These are phyloP conservation scores for Primulina tabacum DNA, from an alignment of 257 asterid species.

Conservation along the genomic window DNA sequence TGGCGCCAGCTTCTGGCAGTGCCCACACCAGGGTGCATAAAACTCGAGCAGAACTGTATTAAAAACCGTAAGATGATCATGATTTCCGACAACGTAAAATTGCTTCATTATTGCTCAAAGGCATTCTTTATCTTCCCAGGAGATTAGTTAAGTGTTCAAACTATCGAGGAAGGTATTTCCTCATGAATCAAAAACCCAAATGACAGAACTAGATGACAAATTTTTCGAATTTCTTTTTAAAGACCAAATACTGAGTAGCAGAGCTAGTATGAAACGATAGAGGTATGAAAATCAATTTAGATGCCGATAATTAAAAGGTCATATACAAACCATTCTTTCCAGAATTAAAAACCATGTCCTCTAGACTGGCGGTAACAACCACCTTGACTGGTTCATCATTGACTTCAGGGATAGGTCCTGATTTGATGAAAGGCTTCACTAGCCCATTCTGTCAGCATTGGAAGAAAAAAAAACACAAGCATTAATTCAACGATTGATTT, in stretches of 20 bases:
- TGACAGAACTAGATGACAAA: neutral
- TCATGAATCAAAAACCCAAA: neutral
- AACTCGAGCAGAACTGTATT: conserved; percentile 65
- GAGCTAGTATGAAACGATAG: neutral
- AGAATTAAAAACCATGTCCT: conserved; percentile 62
- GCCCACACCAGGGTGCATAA: conserved; percentile 93
- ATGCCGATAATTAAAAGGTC: no score
- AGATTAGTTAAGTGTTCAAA: neutral
- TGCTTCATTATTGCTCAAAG: neutral
- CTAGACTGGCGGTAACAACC: conserved; percentile 62
- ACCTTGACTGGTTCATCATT: conserved; percentile 82
- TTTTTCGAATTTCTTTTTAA: neutral
- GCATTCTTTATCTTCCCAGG: neutral
- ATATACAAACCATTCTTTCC: conserved; percentile 65
- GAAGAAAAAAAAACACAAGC: conserved; percentile 7
- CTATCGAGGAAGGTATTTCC: neutral
- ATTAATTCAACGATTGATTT: neutral
- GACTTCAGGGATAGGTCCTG: conserved; percentile 75
- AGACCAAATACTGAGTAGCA: neutral
- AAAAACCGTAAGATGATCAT: conserved; percentile 6
- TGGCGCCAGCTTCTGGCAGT: conserved; percentile 79
- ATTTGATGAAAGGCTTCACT: conserved; percentile 55
- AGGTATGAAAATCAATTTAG: neutral
- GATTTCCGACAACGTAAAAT: neutral
- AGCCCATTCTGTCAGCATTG: conserved; percentile 52